Conservation (phyloP, 1,139 yeast genomes). For the Hemisphaericaspora lyxosophila region DNA sequence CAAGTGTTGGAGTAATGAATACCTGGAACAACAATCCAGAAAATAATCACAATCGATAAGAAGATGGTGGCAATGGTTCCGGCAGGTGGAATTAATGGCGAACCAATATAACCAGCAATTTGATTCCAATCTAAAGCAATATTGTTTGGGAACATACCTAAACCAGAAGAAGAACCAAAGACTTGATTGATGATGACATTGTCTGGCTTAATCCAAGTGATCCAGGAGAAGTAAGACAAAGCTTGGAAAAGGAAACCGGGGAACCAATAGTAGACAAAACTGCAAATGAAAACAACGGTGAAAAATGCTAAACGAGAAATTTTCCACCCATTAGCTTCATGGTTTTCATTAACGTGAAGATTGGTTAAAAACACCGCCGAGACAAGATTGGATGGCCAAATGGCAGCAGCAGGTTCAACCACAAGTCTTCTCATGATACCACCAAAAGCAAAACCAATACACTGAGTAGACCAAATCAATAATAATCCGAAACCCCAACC, state of each 20-base stretch:
- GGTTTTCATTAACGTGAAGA: constrained; percentile 61
- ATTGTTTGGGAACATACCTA: constrained; percentile 56
- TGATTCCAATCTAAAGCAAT: constrained; percentile 48
- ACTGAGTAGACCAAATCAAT: constrained; percentile 55
- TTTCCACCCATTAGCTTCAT: constrained; percentile 46
- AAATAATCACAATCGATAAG: constrained; percentile 41
- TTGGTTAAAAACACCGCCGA: constrained; percentile 51
- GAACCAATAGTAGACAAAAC: constrained; percentile 42
- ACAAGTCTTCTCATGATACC: constrained; percentile 57
- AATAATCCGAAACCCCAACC: constrained; percentile 44
- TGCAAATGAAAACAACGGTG: constrained; percentile 24
- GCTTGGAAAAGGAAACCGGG: constrained; percentile 44
- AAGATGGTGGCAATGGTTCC: constrained; percentile 53
- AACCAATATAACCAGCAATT: constrained; percentile 54
- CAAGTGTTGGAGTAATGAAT: constrained; percentile 42
- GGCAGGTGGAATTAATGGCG: constrained; percentile 71
- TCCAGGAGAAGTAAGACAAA: constrained; percentile 36
- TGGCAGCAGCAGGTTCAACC: constrained; percentile 61
- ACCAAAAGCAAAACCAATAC: constrained; percentile 65
- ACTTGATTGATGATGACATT: constrained; percentile 58
- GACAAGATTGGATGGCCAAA: constrained; percentile 65
- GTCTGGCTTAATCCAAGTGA: constrained; percentile 43
- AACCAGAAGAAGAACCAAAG: constrained; percentile 59
- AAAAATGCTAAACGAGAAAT: constrained; percentile 39
- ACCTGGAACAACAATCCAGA: constrained; percentile 46